Base-by-base conservation (phyloP, 345 rosid species). In the Cardamine chenopodiifolia region DNA sequence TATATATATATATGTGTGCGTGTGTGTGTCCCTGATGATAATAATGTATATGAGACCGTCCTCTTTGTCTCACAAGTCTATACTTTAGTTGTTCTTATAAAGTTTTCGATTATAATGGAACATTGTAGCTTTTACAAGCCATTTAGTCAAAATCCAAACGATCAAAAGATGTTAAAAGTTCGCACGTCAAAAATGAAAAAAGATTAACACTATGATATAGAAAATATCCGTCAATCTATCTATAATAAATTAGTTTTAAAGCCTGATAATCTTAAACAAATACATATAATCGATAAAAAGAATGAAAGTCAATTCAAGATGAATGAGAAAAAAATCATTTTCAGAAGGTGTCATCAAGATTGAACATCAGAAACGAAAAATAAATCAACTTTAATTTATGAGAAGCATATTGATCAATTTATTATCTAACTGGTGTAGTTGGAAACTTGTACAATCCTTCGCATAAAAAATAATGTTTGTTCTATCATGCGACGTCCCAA, bases 11-110 rank as follows among this genome's bases (percentile, higher is more conserved):
- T 9, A 9, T 28, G 47, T 52, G 49, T n/a, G n/a, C n/a, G n/a
- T n/a, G n/a, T n/a, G n/a, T n/a, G n/a, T n/a, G 28, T 26, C 28
- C 55, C 45, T 31, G 35, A 20, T 65, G 58, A 64, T 64, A 44
- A 47, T 45, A 29, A 29, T 64, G 53, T 34, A 64, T 47, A 62
- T 35, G 47, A 62, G 52, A 76, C 79, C 79, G 40, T 20, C 74
- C 56, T 76, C 69, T 68, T 54, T 45, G 53, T 62, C n/a, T 56
- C 34, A 42, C 61, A 48, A 66, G 62, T 29, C 13, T 68, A 40
- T 28, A 52, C 20, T 62, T 31, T 17, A 17, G 17, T 23, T 25
- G 45, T 40, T 26, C 29, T 42, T 18, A 57, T 29, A 66, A 74
- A 58, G 32, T 74, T 74, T 66, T 66, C 28, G 55, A 68, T 62